Base-by-base conservation (phyloP, 192 early-diverging fungal genomes). In the Linnemannia elongata region DNA sequence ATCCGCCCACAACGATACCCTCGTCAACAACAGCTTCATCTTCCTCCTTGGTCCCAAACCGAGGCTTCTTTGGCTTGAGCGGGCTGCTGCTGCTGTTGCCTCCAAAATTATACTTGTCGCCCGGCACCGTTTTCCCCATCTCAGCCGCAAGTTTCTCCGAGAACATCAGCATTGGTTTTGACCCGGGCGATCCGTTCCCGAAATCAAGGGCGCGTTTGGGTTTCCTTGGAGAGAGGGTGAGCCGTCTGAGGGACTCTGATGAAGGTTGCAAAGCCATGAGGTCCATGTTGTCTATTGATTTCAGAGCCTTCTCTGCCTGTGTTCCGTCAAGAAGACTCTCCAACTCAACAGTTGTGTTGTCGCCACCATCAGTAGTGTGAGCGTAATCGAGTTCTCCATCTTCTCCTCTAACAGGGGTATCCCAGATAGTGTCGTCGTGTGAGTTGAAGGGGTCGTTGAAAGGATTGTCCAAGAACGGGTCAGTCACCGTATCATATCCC, bases 181-280 rank as follows among this genome's bases (percentile, higher is more conserved):
- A 39, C 2, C 36, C 47, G 13, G 36, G 20, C 24, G 70, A 57
- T 12, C 74, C 69, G 4, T 22, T 24, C 6, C 52, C 10, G 1
- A 63, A 9, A 8, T 76, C 78, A 33, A 72, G 72, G 44, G 52
- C 69, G 10, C 36, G 55, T 6, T 72, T 80, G 27, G 69, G 39
- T 17, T 87, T 87, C 57, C 80, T 45, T 33, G 85, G 85, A 18
- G 85, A 87, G 17, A 87, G 24, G 18, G 85, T 72, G 12, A 74
- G 63, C 49, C 85, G 68, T 49, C 85, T 57, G 4, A 81, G 76
- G 1, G 76, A 78, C 52, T 87, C 85, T 38, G 76, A 71, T 45
- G 85, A 87, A 9, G 66, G 10, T n/a, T 80, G 79, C 7, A 78
- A 81, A 13, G 55, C 41, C 69, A 81, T 41, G 13, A 73, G 52